These are phyloP conservation scores for Penicillium pancosmium DNA, from an alignment of 495 filamentous ascomycete species.

Conservation along the genomic window DNA sequence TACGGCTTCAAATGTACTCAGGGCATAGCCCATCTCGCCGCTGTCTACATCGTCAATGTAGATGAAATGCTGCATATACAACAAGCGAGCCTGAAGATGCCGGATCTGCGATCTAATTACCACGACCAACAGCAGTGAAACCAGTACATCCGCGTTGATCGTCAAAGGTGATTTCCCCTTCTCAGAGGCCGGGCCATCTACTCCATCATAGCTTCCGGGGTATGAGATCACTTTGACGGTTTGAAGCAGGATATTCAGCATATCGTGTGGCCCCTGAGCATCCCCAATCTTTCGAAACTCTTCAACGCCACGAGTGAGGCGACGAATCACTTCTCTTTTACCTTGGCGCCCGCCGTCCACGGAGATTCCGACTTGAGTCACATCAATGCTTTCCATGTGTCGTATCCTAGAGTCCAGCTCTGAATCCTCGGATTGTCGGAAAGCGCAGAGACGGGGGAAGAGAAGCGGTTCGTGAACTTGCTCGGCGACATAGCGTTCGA, in stretches of 20 bases:
- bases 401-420: constrained; percentile 88
- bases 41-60: constrained; percentile 97
- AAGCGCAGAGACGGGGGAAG: constrained; percentile 78
- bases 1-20: constrained; percentile 96
- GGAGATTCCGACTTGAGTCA: constrained; percentile 88
- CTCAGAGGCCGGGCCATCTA: constrained; percentile 49
- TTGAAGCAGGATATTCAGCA: constrained; percentile 85
- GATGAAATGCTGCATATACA: constrained; percentile 95
- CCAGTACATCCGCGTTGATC: constrained; percentile 93
- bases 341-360: constrained; percentile 71
- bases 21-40: constrained; percentile 94
- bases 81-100: constrained; percentile 81
- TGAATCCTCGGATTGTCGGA: constrained; percentile 79
- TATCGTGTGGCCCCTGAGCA: constrained; percentile 88
- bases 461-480: constrained; percentile 88
- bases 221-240: constrained; percentile 83
- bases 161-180: constrained; percentile 68
- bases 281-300: constrained; percentile 86
- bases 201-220: constrained; percentile 40
- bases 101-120: constrained; percentile 90
- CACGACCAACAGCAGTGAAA: constrained; percentile 88
- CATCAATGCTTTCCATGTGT: constrained; percentile 91
- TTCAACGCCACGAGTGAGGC: constrained; percentile 77
- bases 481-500: constrained; percentile 93
- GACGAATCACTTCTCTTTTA: constrained; percentile 71